A percentile compares a stretch with the other conserved stretches of the same genome.
These are phyloP conservation scores for Fusarium veterinarium DNA, from an alignment of 2,329 filamentous ascomycete genomes.

Conservation along the genomic window DNA sequence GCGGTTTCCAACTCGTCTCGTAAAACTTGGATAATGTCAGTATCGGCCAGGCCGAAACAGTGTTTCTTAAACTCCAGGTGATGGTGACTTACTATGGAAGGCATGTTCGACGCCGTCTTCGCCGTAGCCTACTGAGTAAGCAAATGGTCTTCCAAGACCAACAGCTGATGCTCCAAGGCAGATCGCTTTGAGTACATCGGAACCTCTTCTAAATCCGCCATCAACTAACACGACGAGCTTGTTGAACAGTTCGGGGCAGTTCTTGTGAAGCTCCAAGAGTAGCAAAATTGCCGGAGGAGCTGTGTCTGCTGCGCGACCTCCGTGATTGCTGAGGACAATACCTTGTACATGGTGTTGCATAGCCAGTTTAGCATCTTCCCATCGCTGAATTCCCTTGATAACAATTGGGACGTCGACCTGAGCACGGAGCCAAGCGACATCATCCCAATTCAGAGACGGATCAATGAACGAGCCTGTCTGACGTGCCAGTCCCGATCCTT, in stretches of 20 bases:
- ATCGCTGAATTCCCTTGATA: constrained; percentile 76
- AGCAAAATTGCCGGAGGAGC: neutral
- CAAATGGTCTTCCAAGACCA: neutral
- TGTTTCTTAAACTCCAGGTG: neutral
- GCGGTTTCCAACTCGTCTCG: neutral
- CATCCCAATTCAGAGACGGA: constrained; percentile 69
- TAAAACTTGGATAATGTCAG: neutral
- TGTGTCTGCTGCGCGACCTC: constrained; percentile 67
- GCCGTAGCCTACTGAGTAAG: neutral
- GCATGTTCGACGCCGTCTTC: neutral
- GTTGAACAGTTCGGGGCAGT: neutral
- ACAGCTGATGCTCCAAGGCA: constrained; percentile 2
- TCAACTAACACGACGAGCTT: neutral
- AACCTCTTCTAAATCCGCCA: neutral
- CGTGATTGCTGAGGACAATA: constrained; percentile 78
- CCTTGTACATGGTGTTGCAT: constrained; percentile 72
- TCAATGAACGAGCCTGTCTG: constrained; percentile 69
- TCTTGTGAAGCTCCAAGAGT: neutral
- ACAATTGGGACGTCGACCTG: constrained; percentile 64
- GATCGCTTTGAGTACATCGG: neutral
- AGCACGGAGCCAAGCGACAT: constrained; percentile 71
- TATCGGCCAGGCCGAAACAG: neutral
- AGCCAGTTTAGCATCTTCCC: constrained; percentile 70
- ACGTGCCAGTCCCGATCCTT: constrained; percentile 66
- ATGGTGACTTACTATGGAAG: neutral